Evolutionary conservation across 2,329 filamentous ascomycete species (phyloP).

Genomic region (Arthrinium phaeospermum): DNA sequence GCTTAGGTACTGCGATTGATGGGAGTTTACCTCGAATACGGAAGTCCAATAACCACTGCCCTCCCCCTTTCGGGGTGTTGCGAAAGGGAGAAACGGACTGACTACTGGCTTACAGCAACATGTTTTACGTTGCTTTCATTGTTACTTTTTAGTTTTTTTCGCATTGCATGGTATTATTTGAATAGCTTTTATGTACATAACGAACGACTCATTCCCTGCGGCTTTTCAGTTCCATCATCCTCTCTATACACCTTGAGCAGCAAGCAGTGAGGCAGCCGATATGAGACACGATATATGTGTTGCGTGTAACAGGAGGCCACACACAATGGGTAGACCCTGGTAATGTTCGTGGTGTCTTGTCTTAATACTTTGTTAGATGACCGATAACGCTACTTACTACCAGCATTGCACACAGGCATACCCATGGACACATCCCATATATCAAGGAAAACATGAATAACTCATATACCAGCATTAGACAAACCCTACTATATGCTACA

Average conservation of each 20-base stretch:
- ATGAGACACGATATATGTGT: too few relatives aligned
- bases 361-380: too few relatives aligned
- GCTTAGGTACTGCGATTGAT: neutral
- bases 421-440: too few relatives aligned
- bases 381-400: too few relatives aligned
- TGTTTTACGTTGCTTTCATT: neutral
- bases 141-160: neutral
- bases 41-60: neutral
- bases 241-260: neutral
- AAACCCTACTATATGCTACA: too few relatives aligned
- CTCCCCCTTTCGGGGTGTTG: neutral
- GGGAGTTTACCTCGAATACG: neutral
- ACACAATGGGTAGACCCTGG: too few relatives aligned
- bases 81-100: neutral
- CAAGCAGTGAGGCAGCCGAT: too few relatives aligned
- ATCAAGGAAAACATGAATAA: too few relatives aligned
- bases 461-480: too few relatives aligned
- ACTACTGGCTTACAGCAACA: neutral
- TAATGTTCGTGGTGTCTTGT: too few relatives aligned
- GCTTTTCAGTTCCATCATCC: neutral
- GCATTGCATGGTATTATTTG: neutral
- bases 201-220: neutral
- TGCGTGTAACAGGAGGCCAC: too few relatives aligned
- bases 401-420: too few relatives aligned
- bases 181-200: neutral